Percentiles rank a stretch among this genome's conserved stretches.
phyloP scores from a whole-genome alignment of 306 rosid species.

The Aeschynomene evenia region DNA sequence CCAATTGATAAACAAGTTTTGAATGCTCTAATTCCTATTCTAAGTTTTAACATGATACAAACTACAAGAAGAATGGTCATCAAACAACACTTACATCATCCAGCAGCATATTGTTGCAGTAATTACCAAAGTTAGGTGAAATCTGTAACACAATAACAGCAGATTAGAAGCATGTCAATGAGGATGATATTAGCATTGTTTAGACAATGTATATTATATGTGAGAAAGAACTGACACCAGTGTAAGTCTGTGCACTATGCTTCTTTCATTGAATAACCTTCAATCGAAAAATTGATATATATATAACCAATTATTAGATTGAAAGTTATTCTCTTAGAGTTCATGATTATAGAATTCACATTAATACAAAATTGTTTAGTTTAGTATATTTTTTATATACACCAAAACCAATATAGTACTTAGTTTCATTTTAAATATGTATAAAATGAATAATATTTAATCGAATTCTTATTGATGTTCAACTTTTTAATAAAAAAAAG shows the following conservation, averaged over 20 bases:
- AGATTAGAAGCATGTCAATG: conserved; percentile 25
- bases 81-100: conserved; percentile 76
- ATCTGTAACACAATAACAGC: conserved; percentile 45
- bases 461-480: neutral
- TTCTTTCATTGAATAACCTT: neutral
- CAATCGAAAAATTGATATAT: neutral
- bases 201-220: neutral
- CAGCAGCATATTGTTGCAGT: conserved; percentile 92
- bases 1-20: neutral
- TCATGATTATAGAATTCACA: neutral
- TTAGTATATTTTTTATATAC: neutral
- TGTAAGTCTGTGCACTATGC: neutral
- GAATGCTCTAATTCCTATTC: neutral
- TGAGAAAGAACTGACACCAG: neutral
- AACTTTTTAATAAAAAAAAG: neutral
- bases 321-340: neutral
- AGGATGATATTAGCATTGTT: conserved; percentile 8
- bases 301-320: neutral
- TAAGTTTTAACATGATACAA: neutral
- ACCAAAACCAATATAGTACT: neutral
- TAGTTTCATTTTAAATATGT: neutral
- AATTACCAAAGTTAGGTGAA: conserved; percentile 79
- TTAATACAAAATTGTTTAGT: neutral
- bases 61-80: conserved; percentile 12
- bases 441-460: neutral